Conservation (phyloP, 2,329 filamentous ascomycete genomes). For the Basipetospora chlamydospora region DNA sequence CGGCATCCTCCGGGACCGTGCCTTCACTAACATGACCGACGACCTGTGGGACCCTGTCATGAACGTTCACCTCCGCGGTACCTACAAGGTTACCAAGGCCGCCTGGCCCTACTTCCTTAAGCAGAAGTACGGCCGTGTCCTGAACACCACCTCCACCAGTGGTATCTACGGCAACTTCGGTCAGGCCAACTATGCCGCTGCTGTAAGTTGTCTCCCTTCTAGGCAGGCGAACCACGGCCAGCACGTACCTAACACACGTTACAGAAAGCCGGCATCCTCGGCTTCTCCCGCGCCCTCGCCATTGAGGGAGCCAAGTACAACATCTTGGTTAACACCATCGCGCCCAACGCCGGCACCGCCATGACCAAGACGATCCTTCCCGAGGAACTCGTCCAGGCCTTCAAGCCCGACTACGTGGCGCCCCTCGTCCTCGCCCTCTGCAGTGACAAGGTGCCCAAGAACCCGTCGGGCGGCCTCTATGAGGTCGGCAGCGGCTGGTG, state of each 20-base stretch:
- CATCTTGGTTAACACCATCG: slow-evolving; percentile 96
- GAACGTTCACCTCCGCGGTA: slow-evolving; percentile 84
- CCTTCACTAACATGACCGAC: slow-evolving; percentile 95
- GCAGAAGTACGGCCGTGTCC: slow-evolving; percentile 93
- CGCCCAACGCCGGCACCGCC: slow-evolving; percentile 87
- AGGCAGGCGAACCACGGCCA: background rate
- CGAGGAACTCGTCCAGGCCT: slow-evolving; percentile 93
- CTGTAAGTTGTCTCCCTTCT: slow-evolving; percentile 36
- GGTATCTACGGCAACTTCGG: slow-evolving; percentile 99
- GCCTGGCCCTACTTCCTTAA: slow-evolving; percentile 96
- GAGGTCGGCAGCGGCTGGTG: slow-evolving; percentile 94
- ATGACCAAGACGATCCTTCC: slow-evolving; percentile 93
- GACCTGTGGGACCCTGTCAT: slow-evolving; percentile 83
- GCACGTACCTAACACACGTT: slow-evolving; percentile 10
- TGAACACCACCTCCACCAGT: slow-evolving; percentile 94
- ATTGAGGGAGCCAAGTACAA: slow-evolving; percentile 94
- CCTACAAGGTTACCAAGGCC: slow-evolving; percentile 93
- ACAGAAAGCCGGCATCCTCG: slow-evolving; percentile 81
- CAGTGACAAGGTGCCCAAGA: slow-evolving; percentile 74
- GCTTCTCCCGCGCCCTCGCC: slow-evolving; percentile 84
- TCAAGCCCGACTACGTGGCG: slow-evolving; percentile 98
- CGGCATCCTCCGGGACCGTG: slow-evolving; percentile 94
- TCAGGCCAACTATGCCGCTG: slow-evolving; percentile 92
- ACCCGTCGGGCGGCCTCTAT: slow-evolving; percentile 75
- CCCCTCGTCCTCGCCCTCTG: slow-evolving; percentile 75